Conservation (phyloP, 805 yeast species). For the Teunomyces stri region DNA sequence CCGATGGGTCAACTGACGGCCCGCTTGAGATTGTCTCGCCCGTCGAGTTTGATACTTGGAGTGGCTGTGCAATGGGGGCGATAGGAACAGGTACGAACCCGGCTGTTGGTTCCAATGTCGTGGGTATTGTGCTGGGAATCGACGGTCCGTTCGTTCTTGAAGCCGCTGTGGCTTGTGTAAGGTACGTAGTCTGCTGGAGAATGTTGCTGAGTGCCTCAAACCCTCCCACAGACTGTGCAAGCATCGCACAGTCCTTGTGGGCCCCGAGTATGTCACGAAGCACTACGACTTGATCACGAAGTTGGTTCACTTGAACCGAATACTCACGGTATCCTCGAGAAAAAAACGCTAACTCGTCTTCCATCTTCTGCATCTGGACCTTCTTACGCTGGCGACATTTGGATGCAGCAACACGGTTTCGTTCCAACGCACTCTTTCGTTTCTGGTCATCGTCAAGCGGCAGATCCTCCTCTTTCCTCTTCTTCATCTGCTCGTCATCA, state of each 20-base stretch:
- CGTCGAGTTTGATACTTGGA: neutral
- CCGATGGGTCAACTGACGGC: neutral
- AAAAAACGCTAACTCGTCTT: conserved; percentile 70
- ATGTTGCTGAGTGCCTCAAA: conserved; percentile 43
- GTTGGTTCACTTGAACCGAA: conserved; percentile 52
- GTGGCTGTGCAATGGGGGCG: conserved; percentile 1
- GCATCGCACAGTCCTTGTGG: conserved; percentile 49
- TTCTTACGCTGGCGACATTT: conserved; percentile 95
- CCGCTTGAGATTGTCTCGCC: neutral
- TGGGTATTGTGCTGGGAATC: conserved; percentile 40
- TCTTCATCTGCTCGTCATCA: neutral
- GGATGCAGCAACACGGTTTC: conserved; percentile 93
- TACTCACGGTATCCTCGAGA: conserved; percentile 68
- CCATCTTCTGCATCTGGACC: conserved; percentile 80
- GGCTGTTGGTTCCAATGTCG: conserved; percentile 22
- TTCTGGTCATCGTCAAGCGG: conserved; percentile 40
- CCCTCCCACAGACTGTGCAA: conserved; percentile 47
- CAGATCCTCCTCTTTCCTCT: conserved; percentile 1
- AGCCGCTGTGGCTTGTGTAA: conserved; percentile 22
- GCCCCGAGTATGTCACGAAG: conserved; percentile 46
- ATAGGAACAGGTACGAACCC: conserved; percentile 3
- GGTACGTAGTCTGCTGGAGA: conserved; percentile 31
- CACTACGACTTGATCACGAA: conserved; percentile 56
- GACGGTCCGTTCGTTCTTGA: conserved; percentile 22
- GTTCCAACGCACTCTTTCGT: conserved; percentile 73